Percentiles rank a stretch among this genome's conserved stretches.
phyloP scores from a whole-genome alignment of 805 yeast species.

The Blastobotrys terrestris region DNA sequence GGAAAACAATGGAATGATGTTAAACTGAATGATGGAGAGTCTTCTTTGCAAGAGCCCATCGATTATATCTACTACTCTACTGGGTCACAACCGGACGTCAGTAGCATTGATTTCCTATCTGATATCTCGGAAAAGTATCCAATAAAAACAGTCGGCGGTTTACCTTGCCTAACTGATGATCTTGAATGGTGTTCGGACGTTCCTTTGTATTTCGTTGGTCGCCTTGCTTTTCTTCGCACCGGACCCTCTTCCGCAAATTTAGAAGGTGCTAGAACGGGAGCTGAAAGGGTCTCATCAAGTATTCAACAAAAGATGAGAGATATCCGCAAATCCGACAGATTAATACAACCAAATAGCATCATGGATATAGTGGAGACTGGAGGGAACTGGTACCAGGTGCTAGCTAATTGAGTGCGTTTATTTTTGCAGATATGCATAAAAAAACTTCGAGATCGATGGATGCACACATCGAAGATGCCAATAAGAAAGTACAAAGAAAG shows the following conservation, averaged over 20 bases:
- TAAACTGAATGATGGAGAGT: slow-evolving; percentile 9
- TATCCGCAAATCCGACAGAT: background rate
- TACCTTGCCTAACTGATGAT: slow-evolving; percentile 41
- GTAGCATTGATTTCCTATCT: slow-evolving; percentile 30
- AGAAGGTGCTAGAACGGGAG: slow-evolving; percentile 42
- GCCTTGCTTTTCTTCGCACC: slow-evolving; percentile 37
- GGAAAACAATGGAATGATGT: slow-evolving; percentile 27
- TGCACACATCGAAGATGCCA: no score
- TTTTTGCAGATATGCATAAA: background rate
- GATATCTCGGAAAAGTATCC: slow-evolving; percentile 27
- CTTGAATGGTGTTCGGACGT: slow-evolving; percentile 37
- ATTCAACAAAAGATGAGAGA: slow-evolving; percentile 5
- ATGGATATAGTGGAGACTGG: slow-evolving; percentile 1
- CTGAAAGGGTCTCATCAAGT: slow-evolving; percentile 37
- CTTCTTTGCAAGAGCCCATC: slow-evolving; percentile 15
- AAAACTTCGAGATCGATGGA: no score
- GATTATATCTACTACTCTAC: slow-evolving; percentile 41
- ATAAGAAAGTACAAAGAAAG: no score
- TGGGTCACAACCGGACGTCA: slow-evolving; percentile 33
- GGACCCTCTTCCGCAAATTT: slow-evolving; percentile 44
- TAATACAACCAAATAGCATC: background rate
- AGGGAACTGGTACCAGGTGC: slow-evolving; percentile 4
- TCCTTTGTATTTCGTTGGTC: slow-evolving; percentile 39
- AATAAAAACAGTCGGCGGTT: slow-evolving; percentile 33
- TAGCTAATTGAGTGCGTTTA: background rate